Percentiles rank a stretch among this genome's conserved stretches.
Conservation (phyloP, 148 eudicot genomes). For the Vaccinium corymbosum region DNA sequence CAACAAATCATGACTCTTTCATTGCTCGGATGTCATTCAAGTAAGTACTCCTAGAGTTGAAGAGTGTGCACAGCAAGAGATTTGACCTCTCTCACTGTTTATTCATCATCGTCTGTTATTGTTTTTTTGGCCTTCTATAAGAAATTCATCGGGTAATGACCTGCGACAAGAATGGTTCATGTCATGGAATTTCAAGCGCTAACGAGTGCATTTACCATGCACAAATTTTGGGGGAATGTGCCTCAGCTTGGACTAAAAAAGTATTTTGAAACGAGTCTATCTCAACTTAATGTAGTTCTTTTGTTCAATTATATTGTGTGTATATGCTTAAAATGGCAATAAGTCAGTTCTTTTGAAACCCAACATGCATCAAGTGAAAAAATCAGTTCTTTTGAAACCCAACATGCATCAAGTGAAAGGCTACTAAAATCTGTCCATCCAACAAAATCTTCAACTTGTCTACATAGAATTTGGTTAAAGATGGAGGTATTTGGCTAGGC, state of each 20-base stretch:
- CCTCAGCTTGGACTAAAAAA: not conserved
- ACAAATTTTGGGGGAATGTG: not conserved
- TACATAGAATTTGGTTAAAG: not conserved
- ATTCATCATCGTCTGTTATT: too few species aligned
- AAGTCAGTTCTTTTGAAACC: not conserved
- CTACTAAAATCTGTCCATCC: not conserved
- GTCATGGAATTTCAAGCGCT: not conserved
- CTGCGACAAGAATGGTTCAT: not conserved
- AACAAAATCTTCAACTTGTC: not conserved
- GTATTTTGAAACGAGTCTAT: not conserved
- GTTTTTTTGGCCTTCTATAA: too few species aligned
- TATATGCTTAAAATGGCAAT: not conserved
- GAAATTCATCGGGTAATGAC: not conserved
- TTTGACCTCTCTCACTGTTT: not conserved
- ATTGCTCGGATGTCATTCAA: not conserved
- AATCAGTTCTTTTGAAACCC: not conserved
- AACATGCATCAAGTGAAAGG: not conserved
- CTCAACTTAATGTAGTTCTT: not conserved
- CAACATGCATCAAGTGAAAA: not conserved
- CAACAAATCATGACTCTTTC: not conserved
- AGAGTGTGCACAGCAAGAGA: not conserved
- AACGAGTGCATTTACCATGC: not conserved
- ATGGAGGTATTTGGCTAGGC: not conserved
- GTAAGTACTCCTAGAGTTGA: not conserved
- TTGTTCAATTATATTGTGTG: not conserved